phyloP scores from a whole-genome alignment of 768 basidiomycete genomes.

The Termitomyces sp. region DNA sequence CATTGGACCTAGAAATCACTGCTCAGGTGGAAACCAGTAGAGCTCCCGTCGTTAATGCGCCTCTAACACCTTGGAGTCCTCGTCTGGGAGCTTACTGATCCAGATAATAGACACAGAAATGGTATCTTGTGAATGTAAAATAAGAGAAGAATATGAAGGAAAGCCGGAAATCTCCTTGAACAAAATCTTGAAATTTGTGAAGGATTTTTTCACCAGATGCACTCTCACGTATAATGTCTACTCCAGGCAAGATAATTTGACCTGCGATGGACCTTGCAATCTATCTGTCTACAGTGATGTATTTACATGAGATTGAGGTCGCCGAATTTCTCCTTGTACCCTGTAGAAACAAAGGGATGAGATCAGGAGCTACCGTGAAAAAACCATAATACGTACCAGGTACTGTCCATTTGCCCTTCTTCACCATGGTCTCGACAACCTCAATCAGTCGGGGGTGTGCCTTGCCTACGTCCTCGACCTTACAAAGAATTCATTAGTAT shows the following conservation, averaged over 20 bases:
- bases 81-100: slow-evolving; percentile 28
- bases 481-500: not conserved
- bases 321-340: slow-evolving; percentile 96
- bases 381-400: slow-evolving; percentile 54
- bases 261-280: slow-evolving; percentile 1
- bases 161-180: not conserved
- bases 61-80: slow-evolving; percentile 26
- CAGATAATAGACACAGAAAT: not conserved
- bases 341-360: slow-evolving; percentile 26
- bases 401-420: slow-evolving; percentile 98
- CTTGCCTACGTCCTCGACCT: slow-evolving; percentile 86
- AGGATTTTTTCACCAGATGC: not conserved
- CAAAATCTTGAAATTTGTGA: not conserved
- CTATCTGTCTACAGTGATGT: slow-evolving; percentile 5
- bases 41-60: slow-evolving; percentile 28
- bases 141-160: not conserved
- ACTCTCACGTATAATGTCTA: not conserved
- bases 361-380: not conserved
- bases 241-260: not conserved
- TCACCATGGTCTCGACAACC: slow-evolving; percentile 90
- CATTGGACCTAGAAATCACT: slow-evolving; percentile 31
- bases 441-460: slow-evolving; percentile 91
- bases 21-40: slow-evolving; percentile 34
- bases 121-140: not conserved
- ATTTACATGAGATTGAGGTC: slow-evolving; percentile 87